A percentile compares a stretch with the other conserved stretches of the same genome.
These are phyloP conservation scores for Ogataea salicorniae DNA, from an alignment of 805 yeast genomes.

Conservation along the genomic window DNA sequence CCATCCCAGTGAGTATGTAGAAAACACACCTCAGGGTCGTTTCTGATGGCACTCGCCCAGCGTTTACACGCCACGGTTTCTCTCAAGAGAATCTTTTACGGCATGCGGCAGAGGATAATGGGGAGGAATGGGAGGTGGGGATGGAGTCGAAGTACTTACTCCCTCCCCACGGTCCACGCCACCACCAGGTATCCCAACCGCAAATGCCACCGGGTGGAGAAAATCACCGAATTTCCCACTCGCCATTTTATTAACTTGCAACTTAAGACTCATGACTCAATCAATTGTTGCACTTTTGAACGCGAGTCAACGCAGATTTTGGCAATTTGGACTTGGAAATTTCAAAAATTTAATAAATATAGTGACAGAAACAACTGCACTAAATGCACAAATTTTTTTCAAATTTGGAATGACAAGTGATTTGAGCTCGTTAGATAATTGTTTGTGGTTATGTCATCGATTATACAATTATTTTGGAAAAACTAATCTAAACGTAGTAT, in stretches of 20 bases:
- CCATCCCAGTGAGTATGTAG: slow-evolving; percentile 22
- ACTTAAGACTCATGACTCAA: too few species aligned
- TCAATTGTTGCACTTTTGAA: slow-evolving; percentile 26
- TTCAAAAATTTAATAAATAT: neutral
- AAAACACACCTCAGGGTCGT: slow-evolving; percentile 12
- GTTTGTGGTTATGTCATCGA: too few species aligned
- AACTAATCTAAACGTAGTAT: too few species aligned
- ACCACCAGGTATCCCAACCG: too few species aligned
- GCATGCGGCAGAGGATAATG: too few species aligned
- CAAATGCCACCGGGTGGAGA: slow-evolving; percentile 18
- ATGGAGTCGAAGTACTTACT: too few species aligned
- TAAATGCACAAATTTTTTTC: neutral
- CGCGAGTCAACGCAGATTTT: slow-evolving; percentile 33
- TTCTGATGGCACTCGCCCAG: slow-evolving; percentile 36
- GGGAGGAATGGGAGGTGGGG: too few species aligned
- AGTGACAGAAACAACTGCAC: neutral
- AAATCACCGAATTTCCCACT: slow-evolving; percentile 40
- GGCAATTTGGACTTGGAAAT: slow-evolving; percentile 12
- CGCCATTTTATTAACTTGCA: slow-evolving; percentile 18
- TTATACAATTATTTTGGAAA: too few species aligned
- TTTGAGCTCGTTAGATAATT: too few species aligned
- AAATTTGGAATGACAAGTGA: too few species aligned
- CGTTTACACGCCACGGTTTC: slow-evolving; percentile 34
- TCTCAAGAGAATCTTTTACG: slow-evolving; percentile 29
- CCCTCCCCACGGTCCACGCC: too few species aligned